Conservation (phyloP, 2,329 filamentous ascomycete species). For the Aspergillus ibericus region DNA sequence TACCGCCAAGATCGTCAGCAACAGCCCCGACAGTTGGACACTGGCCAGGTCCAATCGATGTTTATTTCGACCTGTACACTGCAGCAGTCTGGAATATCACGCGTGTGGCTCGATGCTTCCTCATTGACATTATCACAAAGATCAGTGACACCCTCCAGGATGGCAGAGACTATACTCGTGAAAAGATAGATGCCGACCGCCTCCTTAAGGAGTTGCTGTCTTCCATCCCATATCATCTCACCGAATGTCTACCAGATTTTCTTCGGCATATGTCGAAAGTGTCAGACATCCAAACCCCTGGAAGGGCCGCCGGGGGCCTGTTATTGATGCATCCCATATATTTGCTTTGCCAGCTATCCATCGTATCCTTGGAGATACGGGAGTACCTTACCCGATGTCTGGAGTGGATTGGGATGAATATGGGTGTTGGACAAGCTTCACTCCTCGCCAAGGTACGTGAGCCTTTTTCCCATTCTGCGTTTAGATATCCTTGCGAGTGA, state of each 20-base stretch:
- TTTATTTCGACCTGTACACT: neutral
- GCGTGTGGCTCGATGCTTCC: slow-evolving; percentile 4
- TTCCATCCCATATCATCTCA: slow-evolving; percentile 1
- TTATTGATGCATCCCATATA: slow-evolving; percentile 8
- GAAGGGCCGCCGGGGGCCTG: neutral
- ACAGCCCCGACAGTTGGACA: neutral
- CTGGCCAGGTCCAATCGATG: slow-evolving; percentile 1
- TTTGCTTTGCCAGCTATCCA: neutral
- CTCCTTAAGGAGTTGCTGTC: neutral
- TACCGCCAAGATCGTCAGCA: neutral
- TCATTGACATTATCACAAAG: neutral
- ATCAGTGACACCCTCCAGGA: neutral
- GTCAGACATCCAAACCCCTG: neutral
- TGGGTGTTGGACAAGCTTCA: slow-evolving; percentile 4
- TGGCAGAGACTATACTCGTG: neutral
- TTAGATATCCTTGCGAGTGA: neutral
- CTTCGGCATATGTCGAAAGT: neutral
- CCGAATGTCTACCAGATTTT: neutral
- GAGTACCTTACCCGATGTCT: slow-evolving; percentile 3
- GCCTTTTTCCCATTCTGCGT: neutral
- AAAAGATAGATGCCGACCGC: neutral
- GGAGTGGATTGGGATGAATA: neutral
- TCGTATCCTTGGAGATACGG: neutral
- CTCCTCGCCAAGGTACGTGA: neutral
- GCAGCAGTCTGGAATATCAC: slow-evolving; percentile 1